These are phyloP conservation scores for Trichoderma koningiopsis DNA, from an alignment of 2,329 filamentous ascomycete genomes.

Conservation along the genomic window DNA sequence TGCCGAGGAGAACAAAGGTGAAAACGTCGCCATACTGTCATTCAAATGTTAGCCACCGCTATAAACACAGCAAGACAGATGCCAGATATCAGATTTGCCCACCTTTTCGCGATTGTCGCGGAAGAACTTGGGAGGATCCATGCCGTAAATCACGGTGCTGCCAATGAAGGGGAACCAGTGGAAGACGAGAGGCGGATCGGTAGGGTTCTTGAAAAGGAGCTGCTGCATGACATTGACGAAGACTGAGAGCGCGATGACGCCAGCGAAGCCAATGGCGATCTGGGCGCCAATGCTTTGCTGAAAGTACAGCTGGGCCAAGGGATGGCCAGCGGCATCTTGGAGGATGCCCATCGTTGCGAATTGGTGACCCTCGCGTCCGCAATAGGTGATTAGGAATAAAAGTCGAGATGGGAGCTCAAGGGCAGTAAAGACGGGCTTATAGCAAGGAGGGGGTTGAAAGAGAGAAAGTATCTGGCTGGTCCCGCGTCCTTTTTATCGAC, in stretches of 20 bases:
- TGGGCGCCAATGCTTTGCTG: constrained; percentile 52
- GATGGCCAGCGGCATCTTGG: constrained; percentile 53
- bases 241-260: constrained; percentile 58
- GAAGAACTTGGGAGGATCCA: constrained; percentile 91
- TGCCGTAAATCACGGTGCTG: constrained; percentile 91
- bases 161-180: constrained; percentile 83
- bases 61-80: background rate
- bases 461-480: background rate
- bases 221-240: constrained; percentile 79
- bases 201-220: constrained; percentile 76
- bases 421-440: background rate
- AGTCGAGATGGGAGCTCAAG: background rate
- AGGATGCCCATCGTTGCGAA: constrained; percentile 55
- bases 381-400: background rate
- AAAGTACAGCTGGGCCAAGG: constrained; percentile 53
- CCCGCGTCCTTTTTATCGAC: constrained; percentile 19
- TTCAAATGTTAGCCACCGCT: background rate
- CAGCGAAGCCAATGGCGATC: constrained; percentile 47
- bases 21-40: constrained; percentile 82
- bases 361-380: background rate
- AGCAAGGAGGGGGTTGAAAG: constrained; percentile 6
- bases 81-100: background rate
- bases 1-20: constrained; percentile 84
- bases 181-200: constrained; percentile 80
- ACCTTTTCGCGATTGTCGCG: constrained; percentile 74